Conservation (phyloP, 1,284 basidiomycete species). For the Papiliotrema fonsecae region DNA sequence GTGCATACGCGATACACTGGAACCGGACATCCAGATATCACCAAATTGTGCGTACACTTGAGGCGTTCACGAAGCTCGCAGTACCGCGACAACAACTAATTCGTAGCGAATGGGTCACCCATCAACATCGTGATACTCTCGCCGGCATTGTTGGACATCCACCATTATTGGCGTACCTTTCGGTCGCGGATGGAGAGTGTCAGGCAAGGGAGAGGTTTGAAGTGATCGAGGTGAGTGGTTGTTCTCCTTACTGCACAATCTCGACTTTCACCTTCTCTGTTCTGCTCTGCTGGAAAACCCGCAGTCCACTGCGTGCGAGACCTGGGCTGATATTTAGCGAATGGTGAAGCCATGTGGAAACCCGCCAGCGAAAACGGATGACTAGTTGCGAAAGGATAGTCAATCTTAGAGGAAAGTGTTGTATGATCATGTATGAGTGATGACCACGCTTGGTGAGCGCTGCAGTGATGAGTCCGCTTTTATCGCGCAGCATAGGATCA, state of each 20-base stretch:
- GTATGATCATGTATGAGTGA: conserved; percentile 1
- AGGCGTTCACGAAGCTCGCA: too few relatives aligned
- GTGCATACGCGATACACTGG: conserved; percentile 96
- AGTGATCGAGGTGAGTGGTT: conserved; percentile 75
- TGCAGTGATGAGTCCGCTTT: too few relatives aligned
- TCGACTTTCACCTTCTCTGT: neutral
- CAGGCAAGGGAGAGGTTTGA: conserved; percentile 89
- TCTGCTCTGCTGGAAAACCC: neutral
- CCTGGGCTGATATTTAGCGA: conserved; percentile 54
- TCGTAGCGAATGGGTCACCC: conserved; percentile 88
- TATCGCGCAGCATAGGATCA: too few relatives aligned
- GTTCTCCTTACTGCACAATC: neutral
- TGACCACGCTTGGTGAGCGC: too few relatives aligned
- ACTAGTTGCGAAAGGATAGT: conserved; percentile 41
- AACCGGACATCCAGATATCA: conserved; percentile 87
- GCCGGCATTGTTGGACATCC: conserved; percentile 89
- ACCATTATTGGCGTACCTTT: conserved; percentile 75
- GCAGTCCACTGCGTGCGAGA: neutral
- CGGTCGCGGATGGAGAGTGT: conserved; percentile 88
- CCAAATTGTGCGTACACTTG: conserved; percentile 69
- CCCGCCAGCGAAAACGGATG: conserved; percentile 87
- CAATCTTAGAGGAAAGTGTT: conserved; percentile 5
- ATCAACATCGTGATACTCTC: conserved; percentile 93
- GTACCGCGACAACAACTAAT: too few relatives aligned
- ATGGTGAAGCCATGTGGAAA: conserved; percentile 99